phyloP scores from a whole-genome alignment of 352 stramenopile genomes.

The Saprolegnia parasitica region DNA sequence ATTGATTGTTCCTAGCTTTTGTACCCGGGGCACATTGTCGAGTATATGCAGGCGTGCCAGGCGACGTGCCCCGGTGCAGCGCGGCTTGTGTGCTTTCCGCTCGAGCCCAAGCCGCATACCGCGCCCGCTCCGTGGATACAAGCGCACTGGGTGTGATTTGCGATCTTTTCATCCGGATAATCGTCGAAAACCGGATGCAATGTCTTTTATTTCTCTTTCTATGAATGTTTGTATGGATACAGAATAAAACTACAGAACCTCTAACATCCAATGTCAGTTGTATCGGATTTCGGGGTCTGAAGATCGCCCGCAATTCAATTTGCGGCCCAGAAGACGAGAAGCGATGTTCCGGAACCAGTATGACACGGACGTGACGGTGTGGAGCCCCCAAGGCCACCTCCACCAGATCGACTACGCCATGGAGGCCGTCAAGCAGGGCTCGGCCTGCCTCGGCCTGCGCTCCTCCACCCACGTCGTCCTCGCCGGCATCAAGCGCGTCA shows the following conservation, averaged over 20 bases:
- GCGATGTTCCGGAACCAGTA: slow-evolving; percentile 99
- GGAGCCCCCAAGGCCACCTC: slow-evolving; percentile 97
- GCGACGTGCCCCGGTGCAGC: slow-evolving; percentile 32
- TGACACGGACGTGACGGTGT: slow-evolving; percentile 99
- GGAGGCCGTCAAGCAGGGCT: slow-evolving; percentile 95
- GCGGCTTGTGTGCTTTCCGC: slow-evolving; percentile 74
- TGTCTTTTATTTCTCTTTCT: neutral
- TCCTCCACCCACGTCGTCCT: slow-evolving; percentile 93
- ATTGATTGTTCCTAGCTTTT: slow-evolving; percentile 36
- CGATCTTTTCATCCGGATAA: neutral
- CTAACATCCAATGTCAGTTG: neutral
- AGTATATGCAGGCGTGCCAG: slow-evolving; percentile 46
- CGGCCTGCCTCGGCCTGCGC: slow-evolving; percentile 93
- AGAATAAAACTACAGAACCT: neutral
- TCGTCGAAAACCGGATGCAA: too few relatives aligned
- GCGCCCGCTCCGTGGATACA: slow-evolving; percentile 44
- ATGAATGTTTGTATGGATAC: neutral
- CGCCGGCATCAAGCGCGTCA: slow-evolving; percentile 79
- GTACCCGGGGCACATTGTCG: slow-evolving; percentile 52
- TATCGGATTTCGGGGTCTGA: neutral
- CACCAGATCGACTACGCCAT: slow-evolving; percentile 98
- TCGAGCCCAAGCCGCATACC: slow-evolving; percentile 71
- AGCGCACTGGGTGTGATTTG: slow-evolving; percentile 42
- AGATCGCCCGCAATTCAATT: neutral
- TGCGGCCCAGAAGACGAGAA: slow-evolving; percentile 19